Evolutionary conservation across 768 basidiomycete species (phyloP).

Genomic region (Hysterangium stoloniferum): DNA sequence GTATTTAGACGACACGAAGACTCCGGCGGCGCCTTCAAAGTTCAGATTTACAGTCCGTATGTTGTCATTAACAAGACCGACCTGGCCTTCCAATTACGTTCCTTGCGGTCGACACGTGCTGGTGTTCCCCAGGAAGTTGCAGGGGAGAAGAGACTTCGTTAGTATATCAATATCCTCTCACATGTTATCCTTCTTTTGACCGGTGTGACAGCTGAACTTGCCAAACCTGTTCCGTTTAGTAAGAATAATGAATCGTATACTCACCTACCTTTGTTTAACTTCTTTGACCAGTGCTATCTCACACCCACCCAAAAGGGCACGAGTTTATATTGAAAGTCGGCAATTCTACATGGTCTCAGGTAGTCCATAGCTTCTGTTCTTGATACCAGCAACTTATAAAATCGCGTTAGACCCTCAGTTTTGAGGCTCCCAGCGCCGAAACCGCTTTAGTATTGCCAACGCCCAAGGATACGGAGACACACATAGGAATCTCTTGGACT

Average conservation of each 20-base stretch:
- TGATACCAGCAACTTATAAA: not conserved
- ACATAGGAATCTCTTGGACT: slow-evolving; percentile 83
- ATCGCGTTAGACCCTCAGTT: slow-evolving; percentile 55
- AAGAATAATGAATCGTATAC: slow-evolving; percentile 26
- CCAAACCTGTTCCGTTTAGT: slow-evolving; percentile 72
- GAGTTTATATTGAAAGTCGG: slow-evolving; percentile 76
- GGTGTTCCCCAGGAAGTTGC: slow-evolving; percentile 71
- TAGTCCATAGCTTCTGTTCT: slow-evolving; percentile 21
- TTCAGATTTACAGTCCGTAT: slow-evolving; percentile 90
- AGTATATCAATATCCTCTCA: slow-evolving; percentile 12
- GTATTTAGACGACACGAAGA: slow-evolving; percentile 62
- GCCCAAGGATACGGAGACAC: slow-evolving; percentile 59
- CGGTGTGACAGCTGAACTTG: slow-evolving; percentile 33
- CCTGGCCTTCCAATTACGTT: slow-evolving; percentile 68
- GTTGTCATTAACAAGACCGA: slow-evolving; percentile 90
- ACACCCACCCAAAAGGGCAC: slow-evolving; percentile 69
- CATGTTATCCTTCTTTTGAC: slow-evolving; percentile 13
- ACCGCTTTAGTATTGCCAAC: slow-evolving; percentile 64
- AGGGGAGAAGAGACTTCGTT: slow-evolving; percentile 68
- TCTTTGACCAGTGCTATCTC: slow-evolving; percentile 65
- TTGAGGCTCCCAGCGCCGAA: slow-evolving; percentile 92
- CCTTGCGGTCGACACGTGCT: slow-evolving; percentile 51
- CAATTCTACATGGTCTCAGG: slow-evolving; percentile 88
- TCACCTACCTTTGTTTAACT: not conserved
- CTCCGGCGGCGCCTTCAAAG: slow-evolving; percentile 92